Conservation (phyloP, 1,284 basidiomycete species). For the Exobasidium cylindrosporum region DNA sequence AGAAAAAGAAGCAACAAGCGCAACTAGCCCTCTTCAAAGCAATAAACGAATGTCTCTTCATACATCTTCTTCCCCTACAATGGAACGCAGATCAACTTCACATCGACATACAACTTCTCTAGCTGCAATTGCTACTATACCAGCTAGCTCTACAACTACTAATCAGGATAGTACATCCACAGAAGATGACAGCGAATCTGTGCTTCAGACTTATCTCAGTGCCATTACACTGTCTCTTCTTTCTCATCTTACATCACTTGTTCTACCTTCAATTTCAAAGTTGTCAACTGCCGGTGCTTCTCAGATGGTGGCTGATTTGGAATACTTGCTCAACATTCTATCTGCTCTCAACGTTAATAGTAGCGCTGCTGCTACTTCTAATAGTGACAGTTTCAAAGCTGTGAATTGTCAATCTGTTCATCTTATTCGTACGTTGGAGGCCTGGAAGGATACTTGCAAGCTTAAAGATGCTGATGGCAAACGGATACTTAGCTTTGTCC, state of each 20-base stretch:
- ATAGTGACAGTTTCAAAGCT: not conserved
- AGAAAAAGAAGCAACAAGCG: not conserved
- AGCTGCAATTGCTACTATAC: slow-evolving; percentile 21
- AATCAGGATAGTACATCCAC: slow-evolving; percentile 5
- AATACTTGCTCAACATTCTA: slow-evolving; percentile 86
- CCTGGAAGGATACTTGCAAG: slow-evolving; percentile 8
- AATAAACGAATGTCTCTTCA: slow-evolving; percentile 37
- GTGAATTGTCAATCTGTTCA: not conserved
- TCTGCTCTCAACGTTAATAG: slow-evolving; percentile 67
- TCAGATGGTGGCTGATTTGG: slow-evolving; percentile 82
- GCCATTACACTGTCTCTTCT: slow-evolving; percentile 73
- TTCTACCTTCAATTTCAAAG: slow-evolving; percentile 59
- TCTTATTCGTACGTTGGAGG: not conserved
- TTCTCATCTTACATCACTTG: slow-evolving; percentile 64
- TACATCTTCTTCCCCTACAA: slow-evolving; percentile 20
- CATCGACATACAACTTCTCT: slow-evolving; percentile 55
- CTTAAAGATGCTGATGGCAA: slow-evolving; percentile 2
- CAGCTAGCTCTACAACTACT: slow-evolving; percentile 28
- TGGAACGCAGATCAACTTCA: slow-evolving; percentile 14
- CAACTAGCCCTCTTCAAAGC: not conserved
- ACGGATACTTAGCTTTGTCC: not conserved
- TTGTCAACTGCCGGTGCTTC: slow-evolving; percentile 69
- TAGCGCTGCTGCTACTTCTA: slow-evolving; percentile 1
- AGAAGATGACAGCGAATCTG: slow-evolving; percentile 68
- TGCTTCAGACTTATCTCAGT: slow-evolving; percentile 85